These are phyloP conservation scores for Oemleria cerasiformis DNA, from an alignment of 306 rosid genomes.

Conservation along the genomic window DNA sequence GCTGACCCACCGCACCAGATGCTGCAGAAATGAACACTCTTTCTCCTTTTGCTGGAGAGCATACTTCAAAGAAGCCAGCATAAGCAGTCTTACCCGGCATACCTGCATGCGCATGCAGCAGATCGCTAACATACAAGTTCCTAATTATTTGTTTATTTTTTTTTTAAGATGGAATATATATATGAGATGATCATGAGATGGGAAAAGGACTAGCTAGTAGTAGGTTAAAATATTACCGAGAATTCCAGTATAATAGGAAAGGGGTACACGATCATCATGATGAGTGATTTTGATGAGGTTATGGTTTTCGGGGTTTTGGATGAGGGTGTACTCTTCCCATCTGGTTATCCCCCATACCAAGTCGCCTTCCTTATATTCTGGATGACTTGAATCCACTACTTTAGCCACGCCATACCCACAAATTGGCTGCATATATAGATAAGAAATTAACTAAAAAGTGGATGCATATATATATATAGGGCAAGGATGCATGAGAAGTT, in stretches of 20 bases:
- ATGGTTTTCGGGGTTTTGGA: constrained; percentile 17
- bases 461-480: no score
- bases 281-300: constrained; percentile 38
- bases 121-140: no score
- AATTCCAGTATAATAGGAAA: constrained; percentile 42
- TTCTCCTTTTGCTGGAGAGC: constrained; percentile 49
- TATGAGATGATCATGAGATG: no score
- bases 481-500: no score
- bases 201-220: no score
- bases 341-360: constrained; percentile 40
- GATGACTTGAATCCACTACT: constrained; percentile 48
- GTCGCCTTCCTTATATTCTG: constrained; percentile 45
- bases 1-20: constrained; percentile 38
- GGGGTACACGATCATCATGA: constrained; percentile 36
- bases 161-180: no score
- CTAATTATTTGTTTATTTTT: no score
- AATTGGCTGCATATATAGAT: constrained; percentile 11
- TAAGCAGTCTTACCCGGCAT: constrained; percentile 58
- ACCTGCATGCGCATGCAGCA: constrained; percentile 22
- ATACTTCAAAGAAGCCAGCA: constrained; percentile 31
- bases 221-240: constrained; percentile 5
- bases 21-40: constrained; percentile 53
- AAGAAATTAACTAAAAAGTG: background rate
- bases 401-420: constrained; percentile 41
- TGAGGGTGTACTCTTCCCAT: constrained; percentile 56